Conservation (phyloP, 2,329 filamentous ascomycete genomes). For the Lecanoromycetidae sp. region DNA sequence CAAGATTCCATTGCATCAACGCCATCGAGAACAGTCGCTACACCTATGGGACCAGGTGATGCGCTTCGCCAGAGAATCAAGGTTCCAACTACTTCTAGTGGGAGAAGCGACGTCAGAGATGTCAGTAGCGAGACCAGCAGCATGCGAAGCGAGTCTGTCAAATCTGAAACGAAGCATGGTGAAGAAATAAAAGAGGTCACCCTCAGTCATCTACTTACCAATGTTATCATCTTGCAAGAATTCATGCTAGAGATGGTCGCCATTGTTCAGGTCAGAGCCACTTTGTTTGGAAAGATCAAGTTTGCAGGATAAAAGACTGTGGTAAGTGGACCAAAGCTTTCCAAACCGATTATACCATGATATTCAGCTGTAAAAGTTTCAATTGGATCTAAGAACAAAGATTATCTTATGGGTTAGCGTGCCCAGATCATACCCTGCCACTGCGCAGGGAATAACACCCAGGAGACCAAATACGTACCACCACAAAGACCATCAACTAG, state of each 20-base stretch:
- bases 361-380: too few relatives aligned
- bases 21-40: background rate
- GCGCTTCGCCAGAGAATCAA: constrained; percentile 14
- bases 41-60: constrained; percentile 11
- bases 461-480: too few relatives aligned
- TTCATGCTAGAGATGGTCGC: constrained; percentile 68
- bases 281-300: constrained; percentile 63
- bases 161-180: constrained; percentile 18
- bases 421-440: too few relatives aligned
- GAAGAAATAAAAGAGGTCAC: constrained; percentile 39
- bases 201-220: constrained; percentile 67
- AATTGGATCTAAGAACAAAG: too few relatives aligned
- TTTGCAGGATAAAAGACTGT: constrained; percentile 38
- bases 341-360: too few relatives aligned
- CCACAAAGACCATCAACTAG: too few relatives aligned
- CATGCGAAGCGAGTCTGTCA: constrained; percentile 12
- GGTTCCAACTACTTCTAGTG: constrained; percentile 1
- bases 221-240: constrained; percentile 65
- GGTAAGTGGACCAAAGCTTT: too few relatives aligned
- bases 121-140: constrained; percentile 16
- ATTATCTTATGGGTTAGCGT: too few relatives aligned
- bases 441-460: too few relatives aligned
- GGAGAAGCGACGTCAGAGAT: background rate
- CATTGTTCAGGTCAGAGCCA: constrained; percentile 60
- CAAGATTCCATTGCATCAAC: constrained; percentile 10